These are phyloP conservation scores for Stagonosporopsis cucurbitacearum DNA, from an alignment of 2,329 filamentous ascomycete genomes.

Conservation along the genomic window DNA sequence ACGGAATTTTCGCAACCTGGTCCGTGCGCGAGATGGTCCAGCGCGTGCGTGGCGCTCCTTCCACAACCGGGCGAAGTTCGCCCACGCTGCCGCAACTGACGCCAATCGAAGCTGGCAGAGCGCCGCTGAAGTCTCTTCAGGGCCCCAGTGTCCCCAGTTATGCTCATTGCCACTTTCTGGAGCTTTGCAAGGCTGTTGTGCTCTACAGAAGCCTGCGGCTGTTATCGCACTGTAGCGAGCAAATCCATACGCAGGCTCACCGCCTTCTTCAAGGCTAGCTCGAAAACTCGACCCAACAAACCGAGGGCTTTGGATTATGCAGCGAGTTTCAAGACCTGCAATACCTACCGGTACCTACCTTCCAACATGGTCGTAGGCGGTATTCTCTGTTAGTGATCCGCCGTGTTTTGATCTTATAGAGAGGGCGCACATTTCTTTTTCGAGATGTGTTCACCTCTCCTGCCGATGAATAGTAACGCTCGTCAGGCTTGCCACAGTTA, in stretches of 20 bases:
- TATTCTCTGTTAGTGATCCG: background rate
- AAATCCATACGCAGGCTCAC: conserved; percentile 19
- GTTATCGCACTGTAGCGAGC: conserved; percentile 6
- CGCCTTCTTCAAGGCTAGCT: conserved; percentile 17
- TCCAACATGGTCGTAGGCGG: background rate
- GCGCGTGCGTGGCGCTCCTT: conserved; percentile 19
- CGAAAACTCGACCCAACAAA: conserved; percentile 15
- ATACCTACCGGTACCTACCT: no score
- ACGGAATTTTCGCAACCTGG: conserved; percentile 1
- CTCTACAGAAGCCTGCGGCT: background rate
- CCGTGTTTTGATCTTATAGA: background rate
- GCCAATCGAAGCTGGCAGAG: conserved; percentile 3
- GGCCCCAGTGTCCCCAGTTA: conserved; percentile 7
- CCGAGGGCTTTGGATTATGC: conserved; percentile 23
- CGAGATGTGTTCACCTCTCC: background rate
- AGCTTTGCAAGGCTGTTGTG: conserved; percentile 2
- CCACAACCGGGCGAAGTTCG: conserved; percentile 18
- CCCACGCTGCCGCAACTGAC: conserved; percentile 9
- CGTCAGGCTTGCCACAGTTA: background rate
- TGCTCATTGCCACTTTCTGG: conserved; percentile 6
- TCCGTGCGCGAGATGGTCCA: conserved; percentile 4
- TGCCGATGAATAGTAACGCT: background rate
- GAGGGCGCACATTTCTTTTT: background rate
- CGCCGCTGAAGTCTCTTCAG: conserved; percentile 8
- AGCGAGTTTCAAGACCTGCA: conserved; percentile 4